These are phyloP conservation scores for Globisporangium emineosum DNA, from an alignment of 352 stramenopile genomes.

Conservation along the genomic window DNA sequence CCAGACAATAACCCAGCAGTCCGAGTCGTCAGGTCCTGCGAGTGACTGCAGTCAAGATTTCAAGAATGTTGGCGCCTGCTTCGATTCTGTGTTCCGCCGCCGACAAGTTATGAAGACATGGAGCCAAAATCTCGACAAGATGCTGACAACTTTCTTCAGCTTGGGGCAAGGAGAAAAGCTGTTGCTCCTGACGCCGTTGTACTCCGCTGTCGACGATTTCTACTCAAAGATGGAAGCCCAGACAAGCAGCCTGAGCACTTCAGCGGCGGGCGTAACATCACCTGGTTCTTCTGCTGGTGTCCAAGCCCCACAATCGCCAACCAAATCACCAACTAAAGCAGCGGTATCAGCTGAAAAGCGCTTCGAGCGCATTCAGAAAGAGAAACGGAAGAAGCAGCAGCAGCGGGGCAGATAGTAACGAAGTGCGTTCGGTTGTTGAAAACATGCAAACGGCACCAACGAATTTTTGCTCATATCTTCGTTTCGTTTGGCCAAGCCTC, in stretches of 20 bases:
- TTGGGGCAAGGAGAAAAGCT: background rate
- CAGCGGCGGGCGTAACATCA: background rate
- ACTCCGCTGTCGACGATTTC: constrained; percentile 9
- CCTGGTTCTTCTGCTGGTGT: background rate
- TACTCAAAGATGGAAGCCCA: constrained; percentile 12
- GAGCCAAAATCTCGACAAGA: constrained; percentile 1
- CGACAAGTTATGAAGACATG: constrained; percentile 3
- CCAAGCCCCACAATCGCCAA: background rate
- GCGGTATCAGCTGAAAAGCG: constrained; percentile 10
- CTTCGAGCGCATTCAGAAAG: constrained; percentile 21
- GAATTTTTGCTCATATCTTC: too few species aligned
- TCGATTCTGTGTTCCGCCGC: constrained; percentile 5
- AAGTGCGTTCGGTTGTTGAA: too few species aligned
- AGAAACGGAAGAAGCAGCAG: constrained; percentile 14
- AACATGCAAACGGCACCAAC: too few species aligned
- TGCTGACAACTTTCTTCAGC: constrained; percentile 14
- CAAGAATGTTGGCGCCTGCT: background rate
- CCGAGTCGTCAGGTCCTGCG: background rate
- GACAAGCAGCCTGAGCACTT: background rate
- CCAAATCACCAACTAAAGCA: constrained; percentile 4
- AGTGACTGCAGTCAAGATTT: constrained; percentile 4
- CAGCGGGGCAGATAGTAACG: background rate
- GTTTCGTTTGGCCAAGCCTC: too few species aligned
- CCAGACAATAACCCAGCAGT: background rate
- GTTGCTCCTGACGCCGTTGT: background rate